Evolutionary conservation across 1,284 basidiomycete genomes (phyloP), one percentile per base, ranked within the genome.

Genomic region (Coniophora puteana): DNA sequence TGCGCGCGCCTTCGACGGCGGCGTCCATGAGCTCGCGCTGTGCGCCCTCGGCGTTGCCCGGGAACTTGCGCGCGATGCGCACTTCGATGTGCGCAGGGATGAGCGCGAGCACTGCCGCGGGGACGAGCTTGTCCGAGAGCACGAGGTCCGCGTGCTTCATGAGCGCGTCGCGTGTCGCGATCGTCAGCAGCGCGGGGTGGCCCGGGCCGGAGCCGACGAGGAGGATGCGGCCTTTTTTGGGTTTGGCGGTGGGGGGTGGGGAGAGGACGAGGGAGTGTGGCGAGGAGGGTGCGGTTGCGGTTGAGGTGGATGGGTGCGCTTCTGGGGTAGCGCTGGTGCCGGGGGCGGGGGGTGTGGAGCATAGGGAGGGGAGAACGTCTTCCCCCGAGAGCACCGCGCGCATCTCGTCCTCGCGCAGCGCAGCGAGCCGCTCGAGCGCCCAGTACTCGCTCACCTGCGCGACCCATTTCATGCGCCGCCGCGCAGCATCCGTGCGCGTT

Each of bases 101-200:
- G n/a, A 97, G 71, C 0, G 77, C 80, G 21, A 99, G 81, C 13
- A 98, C 89, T 11, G 85, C 82, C 6, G 86, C 76, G 0, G 95
- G 95, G 1, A 98, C 95, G n/a, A 99, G 85, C 59, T 99, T 99
- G 70, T 98, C 95, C 8, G 92, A 90, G 4, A 98, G 77, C 16
- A 98, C 87, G 26, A 97, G 69, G 48, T 94, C 81, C 1, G 93
- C 89, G 8, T 81, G 74, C 47, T 76, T 74, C 3, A 87, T 91
- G 34, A 99, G 76, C 0, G 89, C 82, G 14, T 75, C 75, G 51
- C 89, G 88, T 0, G 93, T 92, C 0, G 93, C 87, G 7, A 91
- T 68, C 1, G 95, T 98, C 34, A 98, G 80, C 10, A 98, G 76
- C 2, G 87, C 87, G 0, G 95, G 93, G 52, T 96, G 93, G 4